Conservation (phyloP, 2,329 filamentous ascomycete species). For the Xylariomycetidae sp. region DNA sequence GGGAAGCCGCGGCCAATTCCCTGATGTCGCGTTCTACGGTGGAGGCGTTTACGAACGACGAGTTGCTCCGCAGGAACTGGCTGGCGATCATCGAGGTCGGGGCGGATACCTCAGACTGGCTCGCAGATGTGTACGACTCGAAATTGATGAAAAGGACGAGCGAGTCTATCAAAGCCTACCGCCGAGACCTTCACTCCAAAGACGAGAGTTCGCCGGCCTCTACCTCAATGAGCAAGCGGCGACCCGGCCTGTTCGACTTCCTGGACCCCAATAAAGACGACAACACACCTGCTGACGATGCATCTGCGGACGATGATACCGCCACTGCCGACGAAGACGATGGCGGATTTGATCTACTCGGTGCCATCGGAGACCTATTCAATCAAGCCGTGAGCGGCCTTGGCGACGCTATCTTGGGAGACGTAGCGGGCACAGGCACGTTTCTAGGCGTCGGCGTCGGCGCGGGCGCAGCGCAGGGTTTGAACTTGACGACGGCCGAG, state of each 20-base stretch:
- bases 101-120: slow-evolving; percentile 1
- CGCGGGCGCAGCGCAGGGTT: slow-evolving; percentile 15
- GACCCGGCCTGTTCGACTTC: slow-evolving; percentile 1
- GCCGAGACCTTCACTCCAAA: neutral
- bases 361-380: slow-evolving; percentile 2
- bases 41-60: neutral
- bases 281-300: neutral
- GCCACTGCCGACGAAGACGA: neutral
- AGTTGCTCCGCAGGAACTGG: slow-evolving; percentile 1
- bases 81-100: slow-evolving; percentile 1
- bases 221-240: slow-evolving; percentile 1
- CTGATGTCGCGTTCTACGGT: neutral
- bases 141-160: neutral
- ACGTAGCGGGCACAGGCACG: slow-evolving; percentile 13
- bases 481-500: slow-evolving; percentile 13
- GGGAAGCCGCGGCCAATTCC: neutral
- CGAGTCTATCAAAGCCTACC: neutral
- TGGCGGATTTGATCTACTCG: neutral
- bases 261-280: slow-evolving; percentile 1
- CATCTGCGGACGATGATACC: neutral
- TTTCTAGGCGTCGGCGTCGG: slow-evolving; percentile 20
- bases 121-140: neutral
- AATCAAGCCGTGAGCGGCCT: slow-evolving; percentile 1
- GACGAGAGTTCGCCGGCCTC: neutral
- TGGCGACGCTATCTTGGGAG: slow-evolving; percentile 6